Conservation (phyloP, 768 basidiomycete species). For the Suillus fuscotomentosus region DNA sequence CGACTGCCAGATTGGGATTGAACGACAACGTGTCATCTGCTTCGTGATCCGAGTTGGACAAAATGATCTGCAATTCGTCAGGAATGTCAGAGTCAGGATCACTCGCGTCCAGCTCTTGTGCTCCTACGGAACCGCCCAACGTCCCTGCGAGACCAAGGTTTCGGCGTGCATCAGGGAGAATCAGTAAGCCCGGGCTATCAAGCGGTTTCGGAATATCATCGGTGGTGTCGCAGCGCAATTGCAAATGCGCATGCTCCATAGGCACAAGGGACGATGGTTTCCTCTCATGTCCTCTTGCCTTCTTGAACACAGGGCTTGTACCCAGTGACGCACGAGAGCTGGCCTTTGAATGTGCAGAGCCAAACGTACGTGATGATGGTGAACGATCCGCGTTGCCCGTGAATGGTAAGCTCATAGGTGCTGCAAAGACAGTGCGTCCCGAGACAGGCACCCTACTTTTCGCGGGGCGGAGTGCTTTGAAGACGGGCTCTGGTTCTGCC, state of each 20-base stretch:
- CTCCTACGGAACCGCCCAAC: slow-evolving; percentile 58
- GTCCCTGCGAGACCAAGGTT: slow-evolving; percentile 66
- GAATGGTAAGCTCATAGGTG: slow-evolving; percentile 11
- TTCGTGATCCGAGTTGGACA: slow-evolving; percentile 42
- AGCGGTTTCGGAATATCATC: background rate
- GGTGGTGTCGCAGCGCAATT: background rate
- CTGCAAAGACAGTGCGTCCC: slow-evolving; percentile 22
- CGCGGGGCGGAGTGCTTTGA: slow-evolving; percentile 58
- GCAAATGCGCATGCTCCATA: slow-evolving; percentile 11
- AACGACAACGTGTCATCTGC: slow-evolving; percentile 42
- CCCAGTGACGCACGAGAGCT: slow-evolving; percentile 20
- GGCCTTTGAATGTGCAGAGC: slow-evolving; percentile 32
- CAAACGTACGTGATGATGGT: slow-evolving; percentile 37
- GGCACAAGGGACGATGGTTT: slow-evolving; percentile 26
- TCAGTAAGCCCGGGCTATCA: slow-evolving; percentile 31
- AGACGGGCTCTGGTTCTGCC: slow-evolving; percentile 54
- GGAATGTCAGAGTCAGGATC: slow-evolving; percentile 83
- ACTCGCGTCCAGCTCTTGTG: slow-evolving; percentile 46
- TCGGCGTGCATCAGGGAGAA: slow-evolving; percentile 50
- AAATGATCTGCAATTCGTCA: slow-evolving; percentile 66
- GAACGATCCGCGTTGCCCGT: slow-evolving; percentile 23
- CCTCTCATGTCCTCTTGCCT: slow-evolving; percentile 20
- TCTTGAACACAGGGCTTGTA: slow-evolving; percentile 36
- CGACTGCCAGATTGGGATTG: slow-evolving; percentile 1
- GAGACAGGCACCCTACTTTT: slow-evolving; percentile 25